Evolutionary conservation across 148 eudicot species (phyloP).

Genomic region (Chenopodium formosanum): DNA sequence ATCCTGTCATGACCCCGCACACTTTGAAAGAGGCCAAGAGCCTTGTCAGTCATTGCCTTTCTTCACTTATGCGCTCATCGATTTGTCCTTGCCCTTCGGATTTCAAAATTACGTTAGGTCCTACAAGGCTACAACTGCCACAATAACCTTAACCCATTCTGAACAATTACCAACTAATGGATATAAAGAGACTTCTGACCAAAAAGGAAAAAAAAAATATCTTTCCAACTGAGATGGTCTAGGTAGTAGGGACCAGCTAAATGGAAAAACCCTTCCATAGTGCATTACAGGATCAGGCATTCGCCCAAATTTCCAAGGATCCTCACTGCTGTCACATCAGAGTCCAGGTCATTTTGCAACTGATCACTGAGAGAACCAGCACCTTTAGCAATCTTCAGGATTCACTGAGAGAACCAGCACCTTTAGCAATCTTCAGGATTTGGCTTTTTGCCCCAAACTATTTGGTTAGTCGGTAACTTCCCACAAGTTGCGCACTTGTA

Average conservation of each 20-base stretch:
- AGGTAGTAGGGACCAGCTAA: background rate
- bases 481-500: background rate
- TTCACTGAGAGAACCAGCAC: background rate
- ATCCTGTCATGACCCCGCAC: background rate
- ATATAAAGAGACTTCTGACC: too few relatives aligned
- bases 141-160: background rate
- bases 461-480: background rate
- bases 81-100: background rate
- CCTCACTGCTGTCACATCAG: background rate
- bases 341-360: background rate
- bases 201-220: too few relatives aligned
- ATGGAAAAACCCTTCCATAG: too few relatives aligned
- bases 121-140: background rate
- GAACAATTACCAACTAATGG: too few relatives aligned
- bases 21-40: background rate
- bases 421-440: background rate
- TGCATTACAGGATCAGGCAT: background rate
- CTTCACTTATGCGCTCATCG: background rate
- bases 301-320: background rate
- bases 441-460: background rate
- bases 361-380: background rate
- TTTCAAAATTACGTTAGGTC: background rate
- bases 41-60: background rate
- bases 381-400: background rate
- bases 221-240: background rate